Percentiles rank a stretch among this genome's conserved stretches.
Evolutionary conservation across 306 rosid genomes (phyloP).

Genomic region (Echinosophora koreensis): DNA sequence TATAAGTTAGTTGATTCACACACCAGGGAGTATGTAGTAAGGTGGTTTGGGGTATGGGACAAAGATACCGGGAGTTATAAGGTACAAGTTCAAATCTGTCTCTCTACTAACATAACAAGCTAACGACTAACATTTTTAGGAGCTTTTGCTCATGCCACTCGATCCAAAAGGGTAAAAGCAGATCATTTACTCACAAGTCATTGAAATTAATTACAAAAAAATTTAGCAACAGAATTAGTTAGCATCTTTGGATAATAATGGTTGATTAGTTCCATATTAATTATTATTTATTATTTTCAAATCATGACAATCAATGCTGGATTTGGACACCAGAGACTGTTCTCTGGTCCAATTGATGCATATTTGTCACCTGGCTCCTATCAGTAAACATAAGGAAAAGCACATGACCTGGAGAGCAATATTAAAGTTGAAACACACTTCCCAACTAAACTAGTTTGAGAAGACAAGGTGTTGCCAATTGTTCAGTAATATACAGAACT

Average conservation of each 20-base stretch:
- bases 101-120: no score
- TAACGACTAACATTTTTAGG: no score
- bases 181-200: no score
- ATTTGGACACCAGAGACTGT: constrained; percentile 39
- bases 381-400: constrained; percentile 33
- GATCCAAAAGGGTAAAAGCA: no score
- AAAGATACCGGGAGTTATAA: no score
- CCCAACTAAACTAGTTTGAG: constrained; percentile 45
- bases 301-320: constrained; percentile 46
- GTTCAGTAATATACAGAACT: constrained; percentile 34
- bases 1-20: neutral
- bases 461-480: constrained; percentile 54
- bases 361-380: constrained; percentile 45
- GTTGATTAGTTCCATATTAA: constrained; percentile 3
- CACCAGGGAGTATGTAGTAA: neutral
- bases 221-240: no score
- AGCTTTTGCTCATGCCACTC: no score
- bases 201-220: no score
- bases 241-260: neutral
- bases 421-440: constrained; percentile 29
- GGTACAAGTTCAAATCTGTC: no score
- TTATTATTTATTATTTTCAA: constrained; percentile 27
- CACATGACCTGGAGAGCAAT: constrained; percentile 36
- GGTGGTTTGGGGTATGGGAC: no score
- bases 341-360: constrained; percentile 27